A percentile compares a stretch with the other conserved stretches of the same genome.
These are phyloP conservation scores for Erucastrum elatum DNA, from an alignment of 345 rosid species.

Conservation along the genomic window DNA sequence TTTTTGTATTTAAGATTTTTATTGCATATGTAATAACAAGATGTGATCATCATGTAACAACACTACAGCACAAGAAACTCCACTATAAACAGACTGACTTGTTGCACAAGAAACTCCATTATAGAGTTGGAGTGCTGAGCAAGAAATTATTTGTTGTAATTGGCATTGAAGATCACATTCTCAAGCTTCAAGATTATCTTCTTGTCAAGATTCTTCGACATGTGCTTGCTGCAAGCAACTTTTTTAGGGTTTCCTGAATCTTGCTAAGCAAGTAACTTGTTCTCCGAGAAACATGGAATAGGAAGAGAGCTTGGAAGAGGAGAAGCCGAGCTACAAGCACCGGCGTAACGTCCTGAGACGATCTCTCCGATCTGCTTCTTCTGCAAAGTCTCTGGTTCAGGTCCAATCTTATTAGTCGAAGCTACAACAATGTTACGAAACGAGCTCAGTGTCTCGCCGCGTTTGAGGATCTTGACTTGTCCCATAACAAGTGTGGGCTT, in stretches of 20 bases:
- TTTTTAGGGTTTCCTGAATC: not conserved
- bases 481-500: conserved; percentile 49
- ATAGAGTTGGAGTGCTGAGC: not conserved
- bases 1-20: too few species aligned
- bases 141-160: not conserved
- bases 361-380: conserved; percentile 44
- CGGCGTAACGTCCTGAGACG: conserved; percentile 37
- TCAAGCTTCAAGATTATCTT: not conserved
- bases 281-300: conserved; percentile 51
- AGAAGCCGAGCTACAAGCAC: conserved; percentile 42
- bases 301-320: conserved; percentile 71
- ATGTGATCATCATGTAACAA: too few species aligned
- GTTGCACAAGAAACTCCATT: not conserved
- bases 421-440: conserved; percentile 23
- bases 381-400: conserved; percentile 50
- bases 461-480: conserved; percentile 57
- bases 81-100: not conserved
- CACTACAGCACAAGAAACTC: not conserved
- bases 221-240: not conserved
- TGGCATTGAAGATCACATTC: not conserved
- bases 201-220: not conserved
- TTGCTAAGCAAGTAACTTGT: not conserved
- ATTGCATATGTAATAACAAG: too few species aligned
- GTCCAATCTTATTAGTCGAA: conserved; percentile 51
- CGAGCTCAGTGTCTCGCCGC: conserved; percentile 36